Base-by-base conservation (phyloP, 2,329 filamentous ascomycete species). In the Claviceps sp. region DNA sequence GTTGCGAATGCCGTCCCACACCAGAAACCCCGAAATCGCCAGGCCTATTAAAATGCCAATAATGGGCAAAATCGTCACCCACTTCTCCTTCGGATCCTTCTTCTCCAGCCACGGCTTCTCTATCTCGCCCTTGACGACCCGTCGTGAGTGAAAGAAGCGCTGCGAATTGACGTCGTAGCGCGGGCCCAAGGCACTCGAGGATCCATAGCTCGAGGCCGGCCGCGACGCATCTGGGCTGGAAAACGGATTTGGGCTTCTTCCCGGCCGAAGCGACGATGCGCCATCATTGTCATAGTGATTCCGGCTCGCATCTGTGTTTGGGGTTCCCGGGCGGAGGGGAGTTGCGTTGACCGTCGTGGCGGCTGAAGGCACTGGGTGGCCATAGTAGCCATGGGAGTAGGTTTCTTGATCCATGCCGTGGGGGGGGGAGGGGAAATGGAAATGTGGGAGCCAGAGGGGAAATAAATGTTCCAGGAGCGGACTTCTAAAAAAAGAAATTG, bases 51-150 rank as follows among this genome's bases (percentile, higher is more conserved):
- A 47, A 48, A 93, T 78, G 47, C 87, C 87, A 24, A 88, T 64
- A 43, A 89, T 63, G 2, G 87, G 87, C 53, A 94, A 77, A 56
- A 91, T 89, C 2, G 84, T 89, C 8, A 88, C 82, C 87, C 87
- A 93, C 71, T 89, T 93, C 73, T 91, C 85, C 65, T 82, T 85
- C 13, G 84, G 82, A 58, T 90, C 84, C 53, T 73, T 81, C 63
- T 82, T 83, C n/a, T 77, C 68, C 41, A 85, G 68, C 88, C 88
- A 93, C 13, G 87, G 85, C 69, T 87, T 84, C 64, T 89, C 83
- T 3, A 87, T 67, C 48, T 87, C 79, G 43, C 80, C 85, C 64
- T 88, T 87, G 63, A 75, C 78, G 38, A 91, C 77, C 55, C 85
- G 73, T 54, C 85, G 75, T 17, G 85, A 89, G 66, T 83, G 83